Evolutionary conservation across 768 basidiomycete genomes (phyloP), one percentile per base, ranked within the genome.

Genomic region (Flagelloscypha sp.): DNA sequence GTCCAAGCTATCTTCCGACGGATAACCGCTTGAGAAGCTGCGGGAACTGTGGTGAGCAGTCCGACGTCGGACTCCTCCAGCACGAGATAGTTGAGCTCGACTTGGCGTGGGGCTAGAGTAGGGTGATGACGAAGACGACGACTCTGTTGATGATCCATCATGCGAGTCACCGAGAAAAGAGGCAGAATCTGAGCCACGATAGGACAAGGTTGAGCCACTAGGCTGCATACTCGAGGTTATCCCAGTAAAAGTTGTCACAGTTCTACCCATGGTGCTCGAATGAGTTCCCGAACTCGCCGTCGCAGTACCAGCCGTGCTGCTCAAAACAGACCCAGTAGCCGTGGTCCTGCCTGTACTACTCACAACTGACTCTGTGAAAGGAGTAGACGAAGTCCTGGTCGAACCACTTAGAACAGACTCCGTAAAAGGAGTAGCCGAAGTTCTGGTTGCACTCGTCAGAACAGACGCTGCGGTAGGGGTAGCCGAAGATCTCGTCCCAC

Each of bases 101-200:
- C 78, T 74, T 3, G 76, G 67, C 0, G 77, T 72, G 0, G 65
- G 61, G 7, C 38, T 34, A 10, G 45, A 37, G 21, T 46, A 46
- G 2, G 44, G 32, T 10, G 44, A 46, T n/a, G 44, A 40, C 11
- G 38, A 32, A 1, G 44, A 36, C 28, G 24, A 12, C 7, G 45
- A 28, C 18, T 44, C 33, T 3, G 46, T 36, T 4, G 41, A 34
- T 7, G 43, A 44, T 4, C 34, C 34, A 24, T 60, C 68, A 33
- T 71, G 70, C 6, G 75, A 75, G 42, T 76, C 73, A 2, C 73
- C 72, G 6, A 76, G 55, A 35, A 71, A 66, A 1, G 79, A 79
- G 2, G 66, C 67, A 10, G 74, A 72, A 13, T 68, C 64, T 7
- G 72, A 65, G 8, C 72, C 57, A 6, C 72, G 56, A 35, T 67